Evolutionary conservation across 1,139 yeast species (phyloP), one percentile per base, ranked within the genome.

Genomic region (Meyerozyma smithsonii): DNA sequence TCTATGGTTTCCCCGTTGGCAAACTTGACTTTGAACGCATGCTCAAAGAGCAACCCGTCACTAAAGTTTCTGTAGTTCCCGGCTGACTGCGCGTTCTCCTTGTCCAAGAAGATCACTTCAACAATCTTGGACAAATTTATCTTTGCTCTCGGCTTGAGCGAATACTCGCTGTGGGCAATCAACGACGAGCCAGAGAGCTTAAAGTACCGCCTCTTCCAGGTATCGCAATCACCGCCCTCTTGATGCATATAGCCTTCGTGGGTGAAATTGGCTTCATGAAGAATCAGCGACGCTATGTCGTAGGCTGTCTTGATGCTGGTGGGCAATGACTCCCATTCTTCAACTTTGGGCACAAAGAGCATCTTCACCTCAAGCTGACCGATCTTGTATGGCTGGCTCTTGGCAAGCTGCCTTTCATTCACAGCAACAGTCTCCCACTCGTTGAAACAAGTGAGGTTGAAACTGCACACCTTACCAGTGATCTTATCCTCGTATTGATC

Each of bases 151-250:
- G 87, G 74, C 55, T 79, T 81, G 55, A 66, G 77, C 1, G 80
- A 68, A 25, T 64, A 67, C 46, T 81, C 89, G 51, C 81, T 79
- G 51, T 78, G 83, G 0, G 89, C 90, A 40, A 78, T 64, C 46
- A 84, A 61, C 26, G 79, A 74, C 4, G 78, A 74, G 0, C 87
- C 89, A 35, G 66, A 58, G 28, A 84, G 62, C 51, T 72, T 78
- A 64, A 79, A 83, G 58, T 59, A 82, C 43, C 92, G 64, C 51
- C 80, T 72, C 50, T 79, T 79, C 76, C 82, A 74, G 18, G 69
- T 57, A 11, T 72, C 74, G 49, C 86, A 74, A 59, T 84, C 94
- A 8, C 92, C 94, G 28, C 92, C 92, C 54, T 83, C 89, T 61
- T 84, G 94, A 51, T 77, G 75, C 62, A 84, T 59, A 54, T 69